Evolutionary conservation across 495 filamentous ascomycete genomes (phyloP), one percentile per base, ranked within the genome.

Genomic region (Gamarada debralockiae): DNA sequence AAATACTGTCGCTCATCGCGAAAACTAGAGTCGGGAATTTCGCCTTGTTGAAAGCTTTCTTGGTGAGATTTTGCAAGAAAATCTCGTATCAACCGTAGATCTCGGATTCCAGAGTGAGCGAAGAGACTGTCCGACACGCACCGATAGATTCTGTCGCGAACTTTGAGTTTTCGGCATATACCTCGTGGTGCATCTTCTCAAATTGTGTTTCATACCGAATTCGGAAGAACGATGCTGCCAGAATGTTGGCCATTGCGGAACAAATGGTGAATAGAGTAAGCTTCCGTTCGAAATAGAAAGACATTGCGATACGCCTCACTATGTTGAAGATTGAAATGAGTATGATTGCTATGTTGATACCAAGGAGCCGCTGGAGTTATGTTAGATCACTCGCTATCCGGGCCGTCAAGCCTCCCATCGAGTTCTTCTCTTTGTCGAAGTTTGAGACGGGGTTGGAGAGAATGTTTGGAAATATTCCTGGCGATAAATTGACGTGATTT

Each of bases 71-170:
- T 0, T 65, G 57, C 10, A 87, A 63, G 18, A 85, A 57, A 0
- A 49, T 60, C 38, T 73, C 65, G 51, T 80, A 82, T 25, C 74
- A 58, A 5, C 63, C 44, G 15, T 63, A 68, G 33, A 81, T 79
- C 12, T 62, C 68, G 20, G 74, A 67, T 44, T 82, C 79, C 5
- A 80, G 61, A 1, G 75, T 78, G 33, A 82, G 44, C 8, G 76
- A 70, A 5, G 76, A 70, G 0, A 82, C 79, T 2, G 79, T 81
- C 6, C 78, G 65, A 22, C 77, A 76, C 4, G 76, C 77, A 1
- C 72, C 70, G 4, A 80, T 71, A 5, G 78, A 74, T 58, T 82
- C 79, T 2, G 77, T 71, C 1, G 78, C 76, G 50, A 80, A 80
- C 46, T 76, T 72, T 8, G 77, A 73, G 45, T 73, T 77, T 34